These are phyloP conservation scores for Oxyria digyna DNA, from an alignment of 148 eudicot species.

Conservation along the genomic window DNA sequence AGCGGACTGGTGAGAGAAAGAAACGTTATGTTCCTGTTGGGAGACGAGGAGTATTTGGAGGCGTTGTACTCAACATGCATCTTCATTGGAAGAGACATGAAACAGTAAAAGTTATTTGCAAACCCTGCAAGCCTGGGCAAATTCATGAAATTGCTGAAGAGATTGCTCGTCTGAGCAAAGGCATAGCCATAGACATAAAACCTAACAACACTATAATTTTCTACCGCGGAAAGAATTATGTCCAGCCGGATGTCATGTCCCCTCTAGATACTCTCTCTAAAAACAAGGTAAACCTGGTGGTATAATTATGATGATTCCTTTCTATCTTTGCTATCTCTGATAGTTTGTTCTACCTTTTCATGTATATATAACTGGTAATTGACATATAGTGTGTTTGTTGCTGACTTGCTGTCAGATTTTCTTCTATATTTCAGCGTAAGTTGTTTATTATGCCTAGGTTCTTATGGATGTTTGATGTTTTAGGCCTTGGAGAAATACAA, in stretches of 20 bases:
- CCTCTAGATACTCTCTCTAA: constrained; percentile 87
- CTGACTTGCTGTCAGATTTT: neutral
- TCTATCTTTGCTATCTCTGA: neutral
- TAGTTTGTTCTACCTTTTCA: neutral
- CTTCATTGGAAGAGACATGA: constrained; percentile 96
- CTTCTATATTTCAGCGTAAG: neutral
- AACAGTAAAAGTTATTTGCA: constrained; percentile 92
- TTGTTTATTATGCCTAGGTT: neutral
- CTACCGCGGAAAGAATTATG: constrained; percentile 93
- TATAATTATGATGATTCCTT: neutral
- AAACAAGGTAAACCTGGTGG: constrained; percentile 47
- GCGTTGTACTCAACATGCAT: constrained; percentile 98
- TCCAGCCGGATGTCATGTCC: constrained; percentile 77
- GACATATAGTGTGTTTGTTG: neutral
- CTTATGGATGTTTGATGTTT: neutral
- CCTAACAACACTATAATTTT: constrained; percentile 78
- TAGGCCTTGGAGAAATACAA: constrained; percentile 88
- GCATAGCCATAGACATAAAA: constrained; percentile 75
- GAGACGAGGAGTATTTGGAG: constrained; percentile 97
- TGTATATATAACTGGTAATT: neutral
- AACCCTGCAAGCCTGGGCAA: constrained; percentile 87
- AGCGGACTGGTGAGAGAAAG: constrained; percentile 96
- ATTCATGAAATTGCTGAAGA: constrained; percentile 78
- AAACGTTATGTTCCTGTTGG: constrained; percentile 95
- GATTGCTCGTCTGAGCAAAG: constrained; percentile 80